Base-by-base conservation (phyloP, 306 rosid genomes). In the Dryas octopetala region DNA sequence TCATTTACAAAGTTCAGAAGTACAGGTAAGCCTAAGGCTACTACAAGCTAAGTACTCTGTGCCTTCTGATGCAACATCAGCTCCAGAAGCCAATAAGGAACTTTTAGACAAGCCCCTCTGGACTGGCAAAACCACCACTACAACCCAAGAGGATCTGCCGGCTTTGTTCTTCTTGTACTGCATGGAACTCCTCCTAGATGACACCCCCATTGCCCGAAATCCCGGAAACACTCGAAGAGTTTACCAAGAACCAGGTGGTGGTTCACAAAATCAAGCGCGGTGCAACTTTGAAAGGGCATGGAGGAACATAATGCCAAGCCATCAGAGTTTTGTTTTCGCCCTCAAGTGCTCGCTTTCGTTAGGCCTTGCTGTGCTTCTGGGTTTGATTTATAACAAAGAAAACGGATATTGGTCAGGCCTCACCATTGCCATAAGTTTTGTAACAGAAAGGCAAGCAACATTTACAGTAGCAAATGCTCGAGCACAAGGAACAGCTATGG, bases 401-500 rank as follows among this genome's bases (percentile, higher is more conserved):
- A 80, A 88, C 57, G 98, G 86, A 60, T 83, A 86, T 57, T 91
- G 97, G 96, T 81, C 95, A 7, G 98, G 98, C 62, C 87, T 91
- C 78, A 81, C 85, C 16, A 83, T 94, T 14, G 89, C 97, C 41
- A 80, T 86, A 50, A 83, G 93, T 68, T 87, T 88, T 8, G 81
- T 62, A 57, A 82, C 89, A 1, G 88, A 86, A 62, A 64, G 89
- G 28, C 93, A 91, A 52, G 86, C 97, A 47, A 87, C 84, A 44
- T 91, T 94, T 58, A 78, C 82, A 0, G 79, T 82, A 13, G 84
- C 93, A 26, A 94, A 90, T 75, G 93, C 93, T 16, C 83, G 97
- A 78, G 91, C 81, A 9, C 96, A 90, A 76, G 96, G 96, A 62
- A 91, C 96, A 1, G 89, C 91, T 14, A 81, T 91, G 81, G 97